Base-by-base conservation (phyloP, 352 stramenopile genomes). In the Peronospora belbahrii region DNA sequence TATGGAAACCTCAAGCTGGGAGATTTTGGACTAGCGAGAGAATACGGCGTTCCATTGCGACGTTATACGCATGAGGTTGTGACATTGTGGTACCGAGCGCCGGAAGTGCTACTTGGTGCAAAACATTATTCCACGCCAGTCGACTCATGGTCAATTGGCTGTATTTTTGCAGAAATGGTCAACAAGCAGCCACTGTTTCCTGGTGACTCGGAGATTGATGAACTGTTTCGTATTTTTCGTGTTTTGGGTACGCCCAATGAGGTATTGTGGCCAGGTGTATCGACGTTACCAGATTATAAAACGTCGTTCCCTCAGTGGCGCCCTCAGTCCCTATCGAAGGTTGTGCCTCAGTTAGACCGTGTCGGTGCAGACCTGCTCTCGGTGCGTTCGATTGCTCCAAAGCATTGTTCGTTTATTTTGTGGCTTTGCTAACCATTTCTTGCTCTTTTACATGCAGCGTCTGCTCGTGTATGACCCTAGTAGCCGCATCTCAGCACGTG, bases 201-300 rank as follows among this genome's bases (percentile, higher is more conserved):
- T 4, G 94, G 94, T 11, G 94, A 99, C 61, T 98, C 91, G 18
- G 97, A 99, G 70, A 98, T 99, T 62, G 96, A 99, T 62, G 92
- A 99, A 60, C 70, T 99, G 19, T 98, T 97, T 67, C 97, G 97
- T 35, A 99, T 99, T 47, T 99, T 99, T 66, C 72, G 78, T 10
- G 88, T 97, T 22, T 63, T 99, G 4, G 97, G 97, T 19, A 99
- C 97, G 7, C 97, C 97, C 0, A 95, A 93, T 45, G 97, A 99
- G 62, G 58, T 81, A 25, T 71, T 92, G 14, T 99, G 97, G 97
- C 94, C 94, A 3, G 96, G 95, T 24, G 95, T 99, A 0, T 98
- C 94, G 7, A 81, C 79, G 15, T 66, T 99, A 27, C 96, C 94
- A 1, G 97, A 99, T 66, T 99, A 97, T 83, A 98, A 99, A 63